These are phyloP conservation scores for Pseudonitzschia pungens DNA, from an alignment of 108 stramenopile species.

Conservation along the genomic window DNA sequence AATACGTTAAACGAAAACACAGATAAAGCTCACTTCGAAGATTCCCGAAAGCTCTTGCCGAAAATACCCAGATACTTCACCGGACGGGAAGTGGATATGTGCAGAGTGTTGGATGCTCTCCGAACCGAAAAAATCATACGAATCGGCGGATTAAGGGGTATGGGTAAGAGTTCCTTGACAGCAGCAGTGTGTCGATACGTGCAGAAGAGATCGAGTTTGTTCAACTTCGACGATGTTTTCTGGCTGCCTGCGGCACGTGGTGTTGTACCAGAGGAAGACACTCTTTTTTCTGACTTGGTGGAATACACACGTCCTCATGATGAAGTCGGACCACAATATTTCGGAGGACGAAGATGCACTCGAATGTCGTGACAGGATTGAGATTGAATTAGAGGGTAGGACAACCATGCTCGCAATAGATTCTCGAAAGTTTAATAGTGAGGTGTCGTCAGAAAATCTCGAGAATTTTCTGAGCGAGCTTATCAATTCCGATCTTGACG, in stretches of 20 bases:
- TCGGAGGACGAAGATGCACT: conserved; percentile 32
- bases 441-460: conserved; percentile 24
- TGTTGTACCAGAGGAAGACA: conserved; percentile 32
- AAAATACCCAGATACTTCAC: conserved; percentile 57
- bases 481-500: conserved; percentile 18
- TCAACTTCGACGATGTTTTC: conserved; percentile 36
- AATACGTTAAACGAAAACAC: background rate
- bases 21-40: background rate
- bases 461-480: conserved; percentile 31
- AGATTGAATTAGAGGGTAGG: conserved; percentile 33
- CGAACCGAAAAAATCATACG: conserved; percentile 43
- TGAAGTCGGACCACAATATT: conserved; percentile 21
- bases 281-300: conserved; percentile 33
- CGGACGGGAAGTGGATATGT: conserved; percentile 72
- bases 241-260: conserved; percentile 33
- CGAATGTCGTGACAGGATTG: conserved; percentile 33
- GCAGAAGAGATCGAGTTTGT: conserved; percentile 21
- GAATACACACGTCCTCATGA: conserved; percentile 24
- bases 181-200: conserved; percentile 36
- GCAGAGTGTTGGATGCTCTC: conserved; percentile 49
- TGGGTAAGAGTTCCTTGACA: conserved; percentile 42
- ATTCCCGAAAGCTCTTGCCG: conserved; percentile 23
- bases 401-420: conserved; percentile 30
- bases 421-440: conserved; percentile 23
- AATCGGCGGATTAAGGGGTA: conserved; percentile 52